Evolutionary conservation across 2,329 filamentous ascomycete genomes (phyloP), one percentile per base, ranked within the genome.

Genomic region (Phialophora chinensis): DNA sequence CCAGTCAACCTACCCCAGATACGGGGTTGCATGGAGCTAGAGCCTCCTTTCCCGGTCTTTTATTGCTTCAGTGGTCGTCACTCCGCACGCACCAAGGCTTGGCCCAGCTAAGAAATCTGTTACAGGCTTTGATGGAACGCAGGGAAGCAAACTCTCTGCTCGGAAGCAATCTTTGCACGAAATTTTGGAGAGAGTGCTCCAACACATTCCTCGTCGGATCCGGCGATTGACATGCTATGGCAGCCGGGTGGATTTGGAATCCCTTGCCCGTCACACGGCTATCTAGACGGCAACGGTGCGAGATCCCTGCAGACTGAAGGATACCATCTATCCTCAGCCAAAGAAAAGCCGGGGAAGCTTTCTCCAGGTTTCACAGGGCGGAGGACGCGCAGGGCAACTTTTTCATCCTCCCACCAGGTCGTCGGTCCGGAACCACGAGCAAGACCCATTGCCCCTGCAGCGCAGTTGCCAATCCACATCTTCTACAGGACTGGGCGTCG

Each of bases 1-100:
- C 60, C 60, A 62, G 27, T 62, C 60, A 62, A 62, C 42, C n/a
- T 62, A 31, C 38, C 60, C 52, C 50, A 25, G 60, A 49, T 42
- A 42, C 33, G 35, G 60, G 52, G 55, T 53, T 53, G 29, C 33
- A 53, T 52, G 59, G 49, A 53, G 23, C 29, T 61, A 12, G 33
- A 52, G 4, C 23, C 47, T 42, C 23, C 20, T 7, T 50, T 50
- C 27, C n/a, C 12, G 20, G 29, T 8, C 14, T 60, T 50, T 23
- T 35, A 23, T 29, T 44, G 23, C 12, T 42, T 53, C 33, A 42
- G 23, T 54, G 33, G 33, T 49, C 25, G 17, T 25, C 33, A 20
- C 50, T 49, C 60, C 25, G 17, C 52, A 62, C 17, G 20, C 23
- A 14, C 60, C 49, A 17, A n/a, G 25, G 11, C 60, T 50, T 62